A percentile compares a stretch with the other conserved stretches of the same genome.
Evolutionary conservation across 176 grass and related monocot species (phyloP).

Genomic region (Lolium perenne): DNA sequence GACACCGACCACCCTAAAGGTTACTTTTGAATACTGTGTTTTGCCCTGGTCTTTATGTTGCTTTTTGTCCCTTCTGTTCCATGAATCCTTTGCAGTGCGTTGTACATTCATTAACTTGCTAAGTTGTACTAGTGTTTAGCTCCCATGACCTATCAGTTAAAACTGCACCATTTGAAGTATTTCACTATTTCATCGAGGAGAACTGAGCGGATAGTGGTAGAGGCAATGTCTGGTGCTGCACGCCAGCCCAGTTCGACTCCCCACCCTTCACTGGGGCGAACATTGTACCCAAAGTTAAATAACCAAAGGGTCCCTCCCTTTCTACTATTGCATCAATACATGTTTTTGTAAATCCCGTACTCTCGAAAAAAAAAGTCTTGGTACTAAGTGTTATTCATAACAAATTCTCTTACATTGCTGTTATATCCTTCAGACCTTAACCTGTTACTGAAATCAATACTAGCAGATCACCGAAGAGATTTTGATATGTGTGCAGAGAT

Average conservation of each 20-base stretch:
- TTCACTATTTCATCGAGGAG: neutral
- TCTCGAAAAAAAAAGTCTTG: neutral
- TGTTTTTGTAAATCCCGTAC: neutral
- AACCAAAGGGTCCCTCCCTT: neutral
- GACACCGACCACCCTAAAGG: constrained; percentile 60
- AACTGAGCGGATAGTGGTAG: neutral
- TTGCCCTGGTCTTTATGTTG: neutral
- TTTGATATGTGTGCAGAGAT: neutral
- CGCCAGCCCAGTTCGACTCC: neutral
- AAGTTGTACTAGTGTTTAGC: neutral
- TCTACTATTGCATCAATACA: neutral
- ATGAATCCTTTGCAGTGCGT: neutral
- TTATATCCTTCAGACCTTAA: neutral
- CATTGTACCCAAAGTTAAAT: neutral
- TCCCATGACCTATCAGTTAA: neutral
- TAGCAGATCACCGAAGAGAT: neutral
- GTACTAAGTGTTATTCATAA: neutral
- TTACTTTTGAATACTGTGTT: constrained; percentile 33
- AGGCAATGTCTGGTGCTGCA: neutral
- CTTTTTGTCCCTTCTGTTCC: constrained; percentile 29
- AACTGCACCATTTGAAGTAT: neutral
- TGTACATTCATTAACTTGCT: neutral
- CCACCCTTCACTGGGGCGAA: neutral
- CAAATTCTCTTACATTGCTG: neutral
- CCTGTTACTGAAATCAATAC: neutral